Evolutionary conservation across 306 rosid species (phyloP).

Genomic region (Ormosia semicastrata): DNA sequence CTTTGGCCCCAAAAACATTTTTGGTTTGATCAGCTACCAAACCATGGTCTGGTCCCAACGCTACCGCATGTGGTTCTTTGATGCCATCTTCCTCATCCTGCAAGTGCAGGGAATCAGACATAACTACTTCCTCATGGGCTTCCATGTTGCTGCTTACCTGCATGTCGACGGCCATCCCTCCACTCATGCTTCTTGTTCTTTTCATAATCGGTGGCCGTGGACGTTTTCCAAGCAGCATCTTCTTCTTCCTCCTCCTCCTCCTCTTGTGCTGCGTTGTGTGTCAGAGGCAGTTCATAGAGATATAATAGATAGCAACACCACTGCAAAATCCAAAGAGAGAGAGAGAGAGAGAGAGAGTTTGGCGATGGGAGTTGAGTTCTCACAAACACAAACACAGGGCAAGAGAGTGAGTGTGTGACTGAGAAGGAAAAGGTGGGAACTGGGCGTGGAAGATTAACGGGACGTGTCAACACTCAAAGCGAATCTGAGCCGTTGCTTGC

Average conservation of each 20-base stretch:
- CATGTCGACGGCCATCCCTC: constrained; percentile 49
- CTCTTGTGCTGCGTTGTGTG: background rate
- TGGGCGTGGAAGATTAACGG: constrained; percentile 42
- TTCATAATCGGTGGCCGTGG: constrained; percentile 43
- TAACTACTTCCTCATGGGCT: constrained; percentile 12
- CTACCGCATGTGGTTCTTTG: constrained; percentile 11
- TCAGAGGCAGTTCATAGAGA: background rate
- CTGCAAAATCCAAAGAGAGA: background rate
- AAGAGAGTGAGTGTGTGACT: constrained; percentile 10
- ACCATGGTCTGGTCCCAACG: background rate
- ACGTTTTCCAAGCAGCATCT: constrained; percentile 76
- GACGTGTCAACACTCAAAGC: constrained; percentile 23
- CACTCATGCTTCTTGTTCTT: constrained; percentile 75
- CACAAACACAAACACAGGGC: background rate
- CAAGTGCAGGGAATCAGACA: background rate
- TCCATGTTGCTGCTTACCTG: constrained; percentile 15
- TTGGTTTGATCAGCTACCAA: background rate
- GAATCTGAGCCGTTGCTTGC: constrained; percentile 68
- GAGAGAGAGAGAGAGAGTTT: background rate
- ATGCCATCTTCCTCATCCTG: background rate
- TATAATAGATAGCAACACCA: background rate
- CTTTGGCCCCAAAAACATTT: background rate
- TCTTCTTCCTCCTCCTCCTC: constrained; percentile 14
- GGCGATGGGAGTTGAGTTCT: background rate
- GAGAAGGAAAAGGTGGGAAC: constrained; percentile 38